Evolutionary conservation across 1,284 basidiomycete species (phyloP), one percentile per base, ranked within the genome.

Genomic region (Malassezia vespertilionis): DNA sequence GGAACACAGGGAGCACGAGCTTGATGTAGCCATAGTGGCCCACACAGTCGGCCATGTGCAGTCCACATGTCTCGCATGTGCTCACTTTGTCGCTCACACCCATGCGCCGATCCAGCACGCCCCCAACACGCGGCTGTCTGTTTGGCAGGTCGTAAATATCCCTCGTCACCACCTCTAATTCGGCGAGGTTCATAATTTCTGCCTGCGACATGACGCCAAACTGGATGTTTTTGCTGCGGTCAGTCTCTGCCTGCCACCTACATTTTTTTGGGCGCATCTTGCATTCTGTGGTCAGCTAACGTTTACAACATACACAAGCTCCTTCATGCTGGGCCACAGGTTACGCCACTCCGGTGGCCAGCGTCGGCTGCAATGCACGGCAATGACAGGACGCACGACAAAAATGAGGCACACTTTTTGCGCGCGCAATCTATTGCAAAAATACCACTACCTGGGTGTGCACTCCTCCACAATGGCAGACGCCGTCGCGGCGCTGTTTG

Each of bases 71-170:
- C 71, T 91, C 84, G 73, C 93, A 99, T 57, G 82, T 84, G 9
- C 84, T 80, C 53, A 77, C 80, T 75, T 97, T 97, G 71, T 95
- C 89, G 33, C 87, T 88, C 2, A 91, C 91, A 35, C 93, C 93
- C 46, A 70, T 40, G 10, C 67, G 56, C n/a, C 65, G 52, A 43
- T 70, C 67, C 5, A 70, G 52, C 8, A 61, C 60, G 40, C 67
- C 67, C 27, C 64, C 59, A n/a, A 52, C 52, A 12, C 61, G 60
- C 11, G 67, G 67, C 34, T 54, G 57, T 20, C 65, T 48, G 37
- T 66, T 62, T 1, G 58, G 40, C 18, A 66, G 56, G 39, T 58
- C 62, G 46, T 70, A 70, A 34, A 70, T 56, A 35, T 67, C 61
- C 30, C 58, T 40, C 8, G 65, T 63, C 32, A 60, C 57, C 44